Conservation (phyloP, 192 early-diverging fungal genomes). For the Backusella psychrophila region DNA sequence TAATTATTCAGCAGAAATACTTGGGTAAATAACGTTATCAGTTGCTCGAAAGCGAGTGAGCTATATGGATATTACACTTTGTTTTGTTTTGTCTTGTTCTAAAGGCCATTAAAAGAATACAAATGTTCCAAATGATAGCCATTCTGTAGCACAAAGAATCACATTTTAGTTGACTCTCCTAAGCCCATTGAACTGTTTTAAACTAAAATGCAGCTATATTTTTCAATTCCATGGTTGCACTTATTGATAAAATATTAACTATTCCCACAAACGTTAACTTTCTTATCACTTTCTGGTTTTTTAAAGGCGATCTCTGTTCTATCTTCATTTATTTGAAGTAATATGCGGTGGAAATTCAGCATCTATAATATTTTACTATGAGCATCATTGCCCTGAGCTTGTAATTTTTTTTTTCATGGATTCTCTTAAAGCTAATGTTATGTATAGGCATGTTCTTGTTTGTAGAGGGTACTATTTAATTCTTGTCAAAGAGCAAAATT, state of each 20-base stretch:
- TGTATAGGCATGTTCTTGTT: not conserved
- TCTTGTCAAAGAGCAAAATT: not conserved
- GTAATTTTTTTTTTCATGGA: not conserved
- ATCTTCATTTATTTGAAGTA: not conserved
- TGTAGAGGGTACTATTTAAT: not conserved
- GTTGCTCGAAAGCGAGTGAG: not conserved
- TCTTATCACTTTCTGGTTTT: not conserved
- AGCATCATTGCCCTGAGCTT: not conserved
- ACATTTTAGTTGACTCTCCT: not conserved
- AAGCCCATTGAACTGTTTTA: not conserved
- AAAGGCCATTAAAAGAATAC: not conserved
- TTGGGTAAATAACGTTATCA: not conserved
- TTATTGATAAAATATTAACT: not conserved
- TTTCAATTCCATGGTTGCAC: not conserved
- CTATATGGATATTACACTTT: not conserved
- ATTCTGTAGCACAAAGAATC: not conserved
- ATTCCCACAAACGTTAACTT: not conserved
- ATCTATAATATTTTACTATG: not conserved
- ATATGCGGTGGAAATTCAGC: not conserved
- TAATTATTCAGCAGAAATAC: not conserved
- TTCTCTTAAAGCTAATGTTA: not conserved
- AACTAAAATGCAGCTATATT: not conserved
- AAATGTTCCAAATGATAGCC: not conserved
- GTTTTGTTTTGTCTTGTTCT: not conserved
- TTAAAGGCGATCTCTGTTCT: not conserved